These are phyloP conservation scores for Cryomyces minteri DNA, from an alignment of 495 filamentous ascomycete genomes.

Conservation along the genomic window DNA sequence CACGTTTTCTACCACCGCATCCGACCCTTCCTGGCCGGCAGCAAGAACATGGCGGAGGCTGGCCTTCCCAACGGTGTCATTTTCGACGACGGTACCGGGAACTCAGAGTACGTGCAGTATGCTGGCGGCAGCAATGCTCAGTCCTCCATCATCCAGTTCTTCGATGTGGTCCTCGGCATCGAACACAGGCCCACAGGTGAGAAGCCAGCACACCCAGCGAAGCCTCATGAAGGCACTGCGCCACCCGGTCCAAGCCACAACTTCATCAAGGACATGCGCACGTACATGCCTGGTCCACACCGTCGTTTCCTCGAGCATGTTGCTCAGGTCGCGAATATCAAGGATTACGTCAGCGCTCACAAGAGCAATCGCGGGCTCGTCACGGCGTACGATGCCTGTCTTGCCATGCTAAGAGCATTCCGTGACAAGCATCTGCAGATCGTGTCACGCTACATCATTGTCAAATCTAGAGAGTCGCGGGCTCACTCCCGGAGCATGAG, in stretches of 20 bases:
- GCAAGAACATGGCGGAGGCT: slow-evolving; percentile 91
- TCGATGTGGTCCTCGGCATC: slow-evolving; percentile 79
- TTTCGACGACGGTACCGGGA: slow-evolving; percentile 59
- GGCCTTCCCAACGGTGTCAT: slow-evolving; percentile 74
- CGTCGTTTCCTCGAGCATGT: slow-evolving; percentile 75
- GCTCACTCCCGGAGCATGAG: slow-evolving; percentile 25
- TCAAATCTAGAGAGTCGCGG: slow-evolving; percentile 41
- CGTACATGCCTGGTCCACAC: slow-evolving; percentile 90
- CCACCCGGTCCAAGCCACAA: slow-evolving; percentile 47
- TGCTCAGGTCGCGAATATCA: slow-evolving; percentile 67
- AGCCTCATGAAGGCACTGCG: slow-evolving; percentile 29
- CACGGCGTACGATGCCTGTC: slow-evolving; percentile 76
- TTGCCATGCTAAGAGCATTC: slow-evolving; percentile 76
- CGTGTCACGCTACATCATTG: slow-evolving; percentile 86
- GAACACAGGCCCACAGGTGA: slow-evolving; percentile 85
- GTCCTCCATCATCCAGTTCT: slow-evolving; percentile 86
- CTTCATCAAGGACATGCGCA: slow-evolving; percentile 92
- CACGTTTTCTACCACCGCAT: slow-evolving; percentile 88
- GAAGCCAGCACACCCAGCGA: slow-evolving; percentile 26
- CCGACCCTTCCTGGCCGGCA: slow-evolving; percentile 83
- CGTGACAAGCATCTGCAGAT: slow-evolving; percentile 93
- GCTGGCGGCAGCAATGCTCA: slow-evolving; percentile 91
- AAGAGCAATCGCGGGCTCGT: slow-evolving; percentile 42
- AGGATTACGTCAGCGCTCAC: slow-evolving; percentile 56
- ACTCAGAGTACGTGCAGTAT: slow-evolving; percentile 53